Conservation (phyloP, 2,329 filamentous ascomycete genomes). For the Cercospora sp. region DNA sequence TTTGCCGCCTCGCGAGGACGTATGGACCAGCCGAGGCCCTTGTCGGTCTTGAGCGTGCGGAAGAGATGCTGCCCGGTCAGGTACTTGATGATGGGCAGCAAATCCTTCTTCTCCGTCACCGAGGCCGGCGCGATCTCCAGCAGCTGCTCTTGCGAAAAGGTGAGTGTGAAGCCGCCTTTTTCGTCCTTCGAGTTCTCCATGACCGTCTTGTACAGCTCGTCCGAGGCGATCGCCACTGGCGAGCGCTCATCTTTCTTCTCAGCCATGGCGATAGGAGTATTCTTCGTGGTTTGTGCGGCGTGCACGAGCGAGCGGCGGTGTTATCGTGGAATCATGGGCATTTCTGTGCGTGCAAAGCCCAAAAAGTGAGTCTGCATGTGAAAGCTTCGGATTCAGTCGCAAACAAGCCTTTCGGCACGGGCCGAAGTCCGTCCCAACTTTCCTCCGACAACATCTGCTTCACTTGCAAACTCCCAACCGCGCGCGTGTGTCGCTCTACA, state of each 20-base stretch:
- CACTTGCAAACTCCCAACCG: neutral
- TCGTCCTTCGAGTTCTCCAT: conserved; percentile 31
- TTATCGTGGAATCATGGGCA: conserved; percentile 29
- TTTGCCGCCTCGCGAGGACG: conserved; percentile 30
- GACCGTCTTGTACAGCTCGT: conserved; percentile 33
- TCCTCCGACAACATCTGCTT: neutral
- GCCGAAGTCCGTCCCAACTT: neutral
- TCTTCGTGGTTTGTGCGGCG: conserved; percentile 7
- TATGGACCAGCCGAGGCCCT: conserved; percentile 34
- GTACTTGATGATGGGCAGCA: conserved; percentile 38
- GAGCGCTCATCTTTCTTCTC: conserved; percentile 12
- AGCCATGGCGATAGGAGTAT: conserved; percentile 20
- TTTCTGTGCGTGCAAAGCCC: neutral
- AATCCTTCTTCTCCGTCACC: conserved; percentile 25
- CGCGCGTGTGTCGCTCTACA: neutral
- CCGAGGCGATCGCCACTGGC: conserved; percentile 27
- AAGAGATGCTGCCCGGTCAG: conserved; percentile 36
- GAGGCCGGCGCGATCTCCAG: conserved; percentile 26
- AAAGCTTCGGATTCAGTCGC: neutral
- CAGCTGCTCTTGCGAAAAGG: conserved; percentile 38
- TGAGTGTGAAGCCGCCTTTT: conserved; percentile 30
- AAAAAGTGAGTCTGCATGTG: conserved; percentile 6
- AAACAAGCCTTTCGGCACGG: neutral
- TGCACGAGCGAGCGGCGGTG: conserved; percentile 12
- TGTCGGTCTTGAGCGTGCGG: conserved; percentile 35